A percentile compares a stretch with the other conserved stretches of the same genome.
These are phyloP conservation scores for Gossypium australe DNA, from an alignment of 345 rosid genomes.

Conservation along the genomic window DNA sequence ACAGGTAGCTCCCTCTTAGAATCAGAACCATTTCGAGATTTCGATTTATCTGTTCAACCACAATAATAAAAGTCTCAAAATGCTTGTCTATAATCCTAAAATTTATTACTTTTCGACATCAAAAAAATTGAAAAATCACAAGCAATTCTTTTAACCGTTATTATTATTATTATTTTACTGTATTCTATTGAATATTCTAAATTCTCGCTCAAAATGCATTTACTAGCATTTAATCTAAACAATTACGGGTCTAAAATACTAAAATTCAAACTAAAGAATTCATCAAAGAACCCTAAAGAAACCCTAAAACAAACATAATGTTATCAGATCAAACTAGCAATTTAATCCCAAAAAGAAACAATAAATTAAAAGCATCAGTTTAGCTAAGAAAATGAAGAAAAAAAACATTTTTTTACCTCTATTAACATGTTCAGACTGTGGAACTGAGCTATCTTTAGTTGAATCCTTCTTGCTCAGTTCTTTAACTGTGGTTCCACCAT, in stretches of 20 bases:
- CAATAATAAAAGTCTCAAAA: neutral
- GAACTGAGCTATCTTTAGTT: constrained; percentile 62
- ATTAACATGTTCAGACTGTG: constrained; percentile 60
- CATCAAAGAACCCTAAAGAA: constrained; percentile 8
- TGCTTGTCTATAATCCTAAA: neutral
- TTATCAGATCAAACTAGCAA: constrained; percentile 37
- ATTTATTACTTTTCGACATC: no score
- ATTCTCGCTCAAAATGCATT: constrained; percentile 11
- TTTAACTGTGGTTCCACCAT: constrained; percentile 33
- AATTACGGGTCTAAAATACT: neutral
- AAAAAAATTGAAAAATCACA: neutral
- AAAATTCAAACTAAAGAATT: constrained; percentile 14
- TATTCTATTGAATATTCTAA: constrained; percentile 12
- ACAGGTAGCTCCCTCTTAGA: constrained; percentile 51
- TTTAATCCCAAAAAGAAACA: neutral
- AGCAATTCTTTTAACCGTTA: neutral
- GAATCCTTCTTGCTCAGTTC: constrained; percentile 69
- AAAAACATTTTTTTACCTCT: constrained; percentile 29
- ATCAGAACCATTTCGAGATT: constrained; percentile 55
- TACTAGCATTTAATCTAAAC: constrained; percentile 7
- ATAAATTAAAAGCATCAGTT: neutral
- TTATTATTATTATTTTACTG: neutral
- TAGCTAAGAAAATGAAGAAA: neutral
- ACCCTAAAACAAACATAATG: constrained; percentile 10
- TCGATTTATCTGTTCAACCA: constrained; percentile 59